Conservation (phyloP, 805 yeast genomes). For the Wickerhamiella slavikovae region DNA sequence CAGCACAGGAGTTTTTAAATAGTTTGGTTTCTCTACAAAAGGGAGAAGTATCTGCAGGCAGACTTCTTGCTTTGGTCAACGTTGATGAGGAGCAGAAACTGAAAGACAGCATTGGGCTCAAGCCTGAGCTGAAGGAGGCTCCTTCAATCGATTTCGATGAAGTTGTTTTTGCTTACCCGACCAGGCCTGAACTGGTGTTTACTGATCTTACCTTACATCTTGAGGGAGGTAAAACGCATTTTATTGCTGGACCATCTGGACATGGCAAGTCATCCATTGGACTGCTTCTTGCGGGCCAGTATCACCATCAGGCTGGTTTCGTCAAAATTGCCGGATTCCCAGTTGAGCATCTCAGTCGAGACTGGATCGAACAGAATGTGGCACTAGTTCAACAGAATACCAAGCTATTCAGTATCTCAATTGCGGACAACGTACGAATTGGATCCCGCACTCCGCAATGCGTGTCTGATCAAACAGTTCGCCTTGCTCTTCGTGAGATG, state of each 20-base stretch:
- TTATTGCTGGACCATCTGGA: constrained; percentile 74
- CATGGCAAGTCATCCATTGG: constrained; percentile 81
- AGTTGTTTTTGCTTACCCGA: constrained; percentile 35
- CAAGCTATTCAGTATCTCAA: constrained; percentile 39
- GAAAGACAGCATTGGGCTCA: constrained; percentile 11
- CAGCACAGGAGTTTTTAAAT: constrained; percentile 32
- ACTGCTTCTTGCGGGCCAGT: constrained; percentile 38
- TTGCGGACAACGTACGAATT: constrained; percentile 41
- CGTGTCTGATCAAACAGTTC: constrained; percentile 14
- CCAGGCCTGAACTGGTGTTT: constrained; percentile 31
- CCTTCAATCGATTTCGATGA: constrained; percentile 5
- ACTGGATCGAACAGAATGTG: constrained; percentile 40
- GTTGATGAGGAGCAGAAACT: constrained; percentile 4
- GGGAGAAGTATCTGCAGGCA: constrained; percentile 46
- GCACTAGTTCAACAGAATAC: constrained; percentile 59
- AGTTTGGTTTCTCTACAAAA: constrained; percentile 44
- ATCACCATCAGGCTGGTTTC: constrained; percentile 30
- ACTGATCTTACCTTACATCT: constrained; percentile 27
- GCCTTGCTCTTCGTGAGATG: constrained; percentile 31
- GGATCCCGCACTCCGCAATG: constrained; percentile 20
- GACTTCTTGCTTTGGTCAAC: constrained; percentile 25
- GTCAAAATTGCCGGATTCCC: constrained; percentile 36
- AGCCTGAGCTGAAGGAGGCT: constrained; percentile 4
- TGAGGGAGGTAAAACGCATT: constrained; percentile 28
- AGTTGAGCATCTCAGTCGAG: constrained; percentile 22